Evolutionary conservation across 345 rosid genomes (phyloP).

Genomic region (Schrenkiella parvula): DNA sequence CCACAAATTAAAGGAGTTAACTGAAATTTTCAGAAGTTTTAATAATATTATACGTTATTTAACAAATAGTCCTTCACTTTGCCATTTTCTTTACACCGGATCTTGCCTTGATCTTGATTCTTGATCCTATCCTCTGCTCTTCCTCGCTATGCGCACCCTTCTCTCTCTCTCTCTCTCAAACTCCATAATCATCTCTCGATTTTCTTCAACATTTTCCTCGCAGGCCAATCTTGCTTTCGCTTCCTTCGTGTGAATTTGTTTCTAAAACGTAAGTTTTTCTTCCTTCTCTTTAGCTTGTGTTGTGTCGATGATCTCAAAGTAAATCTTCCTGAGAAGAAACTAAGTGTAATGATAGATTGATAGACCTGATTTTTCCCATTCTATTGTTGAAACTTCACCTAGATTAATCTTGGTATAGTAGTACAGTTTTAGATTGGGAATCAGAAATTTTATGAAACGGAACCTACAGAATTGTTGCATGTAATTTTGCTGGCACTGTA

Average conservation of each 20-base stretch:
- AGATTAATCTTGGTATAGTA: not conserved
- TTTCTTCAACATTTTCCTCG: not conserved
- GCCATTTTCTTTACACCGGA: not conserved
- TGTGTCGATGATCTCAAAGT: not conserved
- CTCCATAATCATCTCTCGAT: not conserved
- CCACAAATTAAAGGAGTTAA: not conserved
- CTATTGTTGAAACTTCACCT: not conserved
- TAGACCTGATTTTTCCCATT: not conserved
- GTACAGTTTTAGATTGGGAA: not conserved
- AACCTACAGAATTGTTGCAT: slow-evolving; percentile 8
- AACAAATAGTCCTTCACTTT: slow-evolving; percentile 18
- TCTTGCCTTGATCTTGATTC: not conserved
- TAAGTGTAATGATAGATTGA: not conserved
- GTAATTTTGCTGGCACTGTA: not conserved
- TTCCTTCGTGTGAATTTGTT: not conserved
- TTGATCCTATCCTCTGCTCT: slow-evolving; percentile 22
- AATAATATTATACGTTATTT: not conserved
- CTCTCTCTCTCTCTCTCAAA: not conserved
- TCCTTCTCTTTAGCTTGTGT: not conserved
- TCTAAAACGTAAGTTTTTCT: slow-evolving; percentile 8
- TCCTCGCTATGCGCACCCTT: slow-evolving; percentile 8
- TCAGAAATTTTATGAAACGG: not conserved
- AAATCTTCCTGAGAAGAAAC: not conserved
- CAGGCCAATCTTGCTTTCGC: not conserved
- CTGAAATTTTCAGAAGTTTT: not conserved